Percentiles rank a stretch among this genome's conserved stretches.
These are phyloP conservation scores for Xerocomus nothofagi DNA, from an alignment of 1,284 basidiomycete species.

Conservation along the genomic window DNA sequence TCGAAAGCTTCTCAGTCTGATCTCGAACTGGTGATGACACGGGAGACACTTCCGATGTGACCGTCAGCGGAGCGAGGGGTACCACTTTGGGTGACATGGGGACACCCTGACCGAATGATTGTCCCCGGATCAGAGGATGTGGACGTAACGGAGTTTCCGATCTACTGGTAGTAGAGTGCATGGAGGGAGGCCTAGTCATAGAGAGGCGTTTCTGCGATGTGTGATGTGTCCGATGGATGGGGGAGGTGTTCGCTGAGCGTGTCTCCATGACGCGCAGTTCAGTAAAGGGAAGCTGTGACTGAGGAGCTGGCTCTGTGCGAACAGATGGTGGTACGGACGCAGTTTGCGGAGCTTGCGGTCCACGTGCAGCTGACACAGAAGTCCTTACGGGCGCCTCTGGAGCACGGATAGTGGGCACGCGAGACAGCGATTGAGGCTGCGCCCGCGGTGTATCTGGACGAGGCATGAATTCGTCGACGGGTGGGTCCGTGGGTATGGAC, in stretches of 20 bases:
- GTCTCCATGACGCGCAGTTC: constrained; percentile 32
- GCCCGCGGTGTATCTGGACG: constrained; percentile 33
- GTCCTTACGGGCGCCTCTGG: constrained; percentile 28
- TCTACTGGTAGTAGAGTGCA: constrained; percentile 50
- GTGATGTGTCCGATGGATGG: constrained; percentile 35
- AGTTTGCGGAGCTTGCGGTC: constrained; percentile 20
- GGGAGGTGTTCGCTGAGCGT: constrained; percentile 45
- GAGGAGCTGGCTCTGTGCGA: constrained; percentile 13
- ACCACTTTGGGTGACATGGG: constrained; percentile 45
- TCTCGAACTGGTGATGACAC: constrained; percentile 40
- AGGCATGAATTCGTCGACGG: constrained; percentile 19
- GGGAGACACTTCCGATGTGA: constrained; percentile 52
- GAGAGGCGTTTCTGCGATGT: constrained; percentile 36
- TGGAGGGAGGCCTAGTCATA: constrained; percentile 61
- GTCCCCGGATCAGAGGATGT: constrained; percentile 73
- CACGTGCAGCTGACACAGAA: constrained; percentile 26
- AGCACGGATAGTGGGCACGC: constrained; percentile 36
- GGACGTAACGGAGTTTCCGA: constrained; percentile 50
- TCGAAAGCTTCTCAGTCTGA: constrained; percentile 24
- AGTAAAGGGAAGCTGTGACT: constrained; percentile 20
- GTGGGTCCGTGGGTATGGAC: constrained; percentile 9
- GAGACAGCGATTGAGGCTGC: constrained; percentile 34
- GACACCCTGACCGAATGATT: constrained; percentile 52
- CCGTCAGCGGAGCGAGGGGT: constrained; percentile 62
- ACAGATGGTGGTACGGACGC: constrained; percentile 14